Conservation (phyloP, 1,139 yeast species). For the Yarrowia galli region DNA sequence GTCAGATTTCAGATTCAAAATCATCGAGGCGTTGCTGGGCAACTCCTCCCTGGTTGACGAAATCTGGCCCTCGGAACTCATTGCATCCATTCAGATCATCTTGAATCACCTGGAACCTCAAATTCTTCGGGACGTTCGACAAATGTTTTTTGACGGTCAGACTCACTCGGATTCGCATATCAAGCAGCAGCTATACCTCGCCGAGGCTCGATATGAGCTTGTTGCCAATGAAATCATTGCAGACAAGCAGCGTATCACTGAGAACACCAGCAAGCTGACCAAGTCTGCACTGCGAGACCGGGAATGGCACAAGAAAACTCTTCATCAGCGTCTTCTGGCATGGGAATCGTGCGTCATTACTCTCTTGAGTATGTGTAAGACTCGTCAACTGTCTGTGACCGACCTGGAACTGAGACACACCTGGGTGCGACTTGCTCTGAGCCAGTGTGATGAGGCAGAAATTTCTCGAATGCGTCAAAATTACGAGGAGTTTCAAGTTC, state of each 20-base stretch:
- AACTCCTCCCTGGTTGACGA: constrained; percentile 26
- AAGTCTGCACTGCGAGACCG: constrained; percentile 12
- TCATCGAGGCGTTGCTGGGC: constrained; percentile 28
- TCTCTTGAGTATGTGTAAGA: constrained; percentile 21
- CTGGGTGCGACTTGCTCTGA: constrained; percentile 55
- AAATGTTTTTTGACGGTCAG: constrained; percentile 30
- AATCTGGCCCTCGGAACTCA: constrained; percentile 34
- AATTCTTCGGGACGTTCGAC: constrained; percentile 20
- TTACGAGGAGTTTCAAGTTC: constrained; percentile 45
- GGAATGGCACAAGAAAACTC: constrained; percentile 16
- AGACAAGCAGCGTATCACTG: constrained; percentile 16
- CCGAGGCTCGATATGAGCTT: constrained; percentile 27
- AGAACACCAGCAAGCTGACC: constrained; percentile 9
- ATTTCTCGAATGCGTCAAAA: constrained; percentile 47
- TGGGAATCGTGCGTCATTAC: constrained; percentile 34
- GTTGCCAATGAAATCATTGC: constrained; percentile 28
- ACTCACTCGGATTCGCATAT: constrained; percentile 12
- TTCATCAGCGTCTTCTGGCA: constrained; percentile 18
- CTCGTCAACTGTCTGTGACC: neutral
- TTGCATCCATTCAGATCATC: constrained; percentile 7
- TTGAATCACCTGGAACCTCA: constrained; percentile 30
- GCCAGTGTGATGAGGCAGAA: constrained; percentile 51
- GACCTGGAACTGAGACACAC: constrained; percentile 47
- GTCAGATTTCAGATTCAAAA: constrained; percentile 30
- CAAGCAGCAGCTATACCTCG: constrained; percentile 22